Percentiles rank a stretch among this genome's conserved stretches.
These are phyloP conservation scores for Ramaria rubella DNA, from an alignment of 768 basidiomycete species.

Conservation along the genomic window DNA sequence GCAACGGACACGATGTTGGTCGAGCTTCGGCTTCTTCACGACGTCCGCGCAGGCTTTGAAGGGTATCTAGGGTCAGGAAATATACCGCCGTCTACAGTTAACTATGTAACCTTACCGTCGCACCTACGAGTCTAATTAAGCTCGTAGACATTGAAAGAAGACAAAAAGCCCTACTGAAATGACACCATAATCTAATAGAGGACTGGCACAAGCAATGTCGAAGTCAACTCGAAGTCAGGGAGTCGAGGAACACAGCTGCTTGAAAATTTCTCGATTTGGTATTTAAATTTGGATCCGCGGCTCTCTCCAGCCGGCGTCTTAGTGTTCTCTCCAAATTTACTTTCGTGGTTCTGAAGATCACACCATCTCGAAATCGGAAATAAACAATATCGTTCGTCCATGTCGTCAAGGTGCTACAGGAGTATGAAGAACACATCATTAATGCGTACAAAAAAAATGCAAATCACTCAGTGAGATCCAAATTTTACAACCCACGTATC, in stretches of 20 bases:
- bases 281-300: neutral
- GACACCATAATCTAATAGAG: conserved; percentile 50
- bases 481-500: conserved; percentile 12
- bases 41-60: conserved; percentile 69
- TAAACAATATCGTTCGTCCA: neutral
- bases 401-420: neutral
- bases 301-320: neutral
- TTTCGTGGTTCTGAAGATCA: neutral
- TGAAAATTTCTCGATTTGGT: neutral
- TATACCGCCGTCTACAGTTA: no score
- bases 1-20: conserved; percentile 63
- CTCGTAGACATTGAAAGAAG: conserved; percentile 14
- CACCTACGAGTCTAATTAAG: conserved; percentile 41
- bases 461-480: neutral
- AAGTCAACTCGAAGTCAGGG: neutral
- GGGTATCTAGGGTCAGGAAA: conserved; percentile 1
- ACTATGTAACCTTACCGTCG: conserved; percentile 40
- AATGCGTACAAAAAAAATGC: neutral
- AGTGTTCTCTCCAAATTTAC: neutral
- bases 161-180: conserved; percentile 49
- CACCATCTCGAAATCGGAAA: neutral
- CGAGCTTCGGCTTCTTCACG: conserved; percentile 90
- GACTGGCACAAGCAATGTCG: neutral
- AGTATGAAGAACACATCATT: neutral
- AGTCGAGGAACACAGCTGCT: neutral